Evolutionary conservation across 352 stramenopile genomes (phyloP).

Genomic region (Aphanomyces cochlioides): DNA sequence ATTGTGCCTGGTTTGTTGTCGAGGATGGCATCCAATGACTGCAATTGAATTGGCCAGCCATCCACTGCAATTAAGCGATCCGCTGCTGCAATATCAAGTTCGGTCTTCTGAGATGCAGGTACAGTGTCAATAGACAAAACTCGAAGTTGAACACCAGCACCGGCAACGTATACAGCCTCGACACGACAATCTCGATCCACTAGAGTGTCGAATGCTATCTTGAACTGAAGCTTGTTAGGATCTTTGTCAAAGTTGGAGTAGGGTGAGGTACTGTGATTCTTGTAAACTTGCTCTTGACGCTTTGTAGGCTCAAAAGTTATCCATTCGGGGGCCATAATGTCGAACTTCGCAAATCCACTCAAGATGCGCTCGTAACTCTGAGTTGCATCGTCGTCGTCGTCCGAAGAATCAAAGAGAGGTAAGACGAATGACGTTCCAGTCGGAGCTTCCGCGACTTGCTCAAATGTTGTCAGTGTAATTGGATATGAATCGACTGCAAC

Average conservation of each 20-base stretch:
- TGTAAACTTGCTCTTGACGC: not conserved
- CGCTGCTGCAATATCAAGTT: not conserved
- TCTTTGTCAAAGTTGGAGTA: not conserved
- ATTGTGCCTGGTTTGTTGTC: not conserved
- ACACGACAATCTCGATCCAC: not conserved
- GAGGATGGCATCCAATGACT: conserved; percentile 7
- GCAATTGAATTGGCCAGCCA: not conserved
- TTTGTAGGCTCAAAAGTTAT: not conserved
- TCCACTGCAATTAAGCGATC: conserved; percentile 21
- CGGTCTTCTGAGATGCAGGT: not conserved
- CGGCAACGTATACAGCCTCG: conserved; percentile 6
- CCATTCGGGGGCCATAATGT: not conserved
- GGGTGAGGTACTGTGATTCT: not conserved
- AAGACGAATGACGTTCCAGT: conserved; percentile 4
- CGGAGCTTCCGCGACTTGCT: conserved; percentile 13
- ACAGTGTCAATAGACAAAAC: not conserved
- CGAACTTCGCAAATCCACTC: conserved; percentile 15
- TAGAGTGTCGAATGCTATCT: not conserved
- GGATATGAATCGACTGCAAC: conserved; percentile 11
- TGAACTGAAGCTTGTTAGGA: not conserved
- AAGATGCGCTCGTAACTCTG: not conserved
- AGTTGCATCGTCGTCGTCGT: conserved; percentile 6
- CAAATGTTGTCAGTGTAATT: conserved; percentile 15
- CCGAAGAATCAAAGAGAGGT: not conserved
- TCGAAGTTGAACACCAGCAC: not conserved